A percentile compares a stretch with the other conserved stretches of the same genome.
Evolutionary conservation across 75 land plant species (phyloP).

Genomic region (Ceratopteris richardii): DNA sequence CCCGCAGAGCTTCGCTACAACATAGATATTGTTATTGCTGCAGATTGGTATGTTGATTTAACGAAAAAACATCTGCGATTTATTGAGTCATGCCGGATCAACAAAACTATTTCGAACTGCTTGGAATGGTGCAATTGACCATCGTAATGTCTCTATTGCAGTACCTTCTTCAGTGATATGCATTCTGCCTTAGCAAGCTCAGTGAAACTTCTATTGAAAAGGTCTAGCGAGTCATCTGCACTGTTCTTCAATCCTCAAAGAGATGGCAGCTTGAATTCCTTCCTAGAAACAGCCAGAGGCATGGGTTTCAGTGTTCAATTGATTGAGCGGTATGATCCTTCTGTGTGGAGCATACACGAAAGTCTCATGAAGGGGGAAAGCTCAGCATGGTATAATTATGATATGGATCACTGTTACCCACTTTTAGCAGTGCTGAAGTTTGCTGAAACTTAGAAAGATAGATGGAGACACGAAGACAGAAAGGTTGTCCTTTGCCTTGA

Average conservation of each 20-base stretch:
- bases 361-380: conserved; percentile 33
- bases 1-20: conserved; percentile 3
- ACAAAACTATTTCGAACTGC: no score
- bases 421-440: conserved; percentile 17
- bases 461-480: no score
- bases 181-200: conserved; percentile 58
- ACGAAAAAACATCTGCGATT: background rate
- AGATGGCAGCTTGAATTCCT: conserved; percentile 53
- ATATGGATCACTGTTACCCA: conserved; percentile 74
- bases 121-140: no score
- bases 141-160: no score
- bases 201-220: conserved; percentile 41
- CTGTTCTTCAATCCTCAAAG: conserved; percentile 70
- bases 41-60: conserved; percentile 24
- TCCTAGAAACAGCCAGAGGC: conserved; percentile 37
- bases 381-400: conserved; percentile 66
- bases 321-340: conserved; percentile 51
- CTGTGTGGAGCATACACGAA: conserved; percentile 54
- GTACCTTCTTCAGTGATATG: conserved; percentile 75
- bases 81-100: background rate
- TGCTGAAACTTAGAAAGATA: no score
- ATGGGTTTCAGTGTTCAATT: conserved; percentile 32
- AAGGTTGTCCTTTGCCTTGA: no score
- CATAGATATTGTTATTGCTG: conserved; percentile 24
- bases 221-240: conserved; percentile 48